Conservation (phyloP, 1,284 basidiomycete genomes). For the Ustilago tritici region DNA sequence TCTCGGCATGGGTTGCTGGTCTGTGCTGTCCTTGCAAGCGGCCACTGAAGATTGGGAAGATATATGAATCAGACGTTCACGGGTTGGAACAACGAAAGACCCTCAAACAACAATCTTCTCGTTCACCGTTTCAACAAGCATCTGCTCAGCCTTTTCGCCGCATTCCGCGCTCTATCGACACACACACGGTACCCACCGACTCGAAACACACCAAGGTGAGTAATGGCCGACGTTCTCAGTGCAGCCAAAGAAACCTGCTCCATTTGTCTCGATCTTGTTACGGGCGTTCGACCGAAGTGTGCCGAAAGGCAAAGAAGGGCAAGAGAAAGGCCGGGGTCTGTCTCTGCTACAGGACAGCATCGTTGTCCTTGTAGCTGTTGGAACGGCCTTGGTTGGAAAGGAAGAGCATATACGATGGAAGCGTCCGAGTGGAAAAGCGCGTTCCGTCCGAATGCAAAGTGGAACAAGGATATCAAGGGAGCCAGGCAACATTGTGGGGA, state of each 20-base stretch:
- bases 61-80: background rate
- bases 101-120: background rate
- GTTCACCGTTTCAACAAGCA: background rate
- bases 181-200: background rate
- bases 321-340: background rate
- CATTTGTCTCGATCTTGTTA: no score
- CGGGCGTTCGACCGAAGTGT: constrained; percentile 29
- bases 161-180: background rate
- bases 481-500: background rate
- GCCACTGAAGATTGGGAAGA: background rate
- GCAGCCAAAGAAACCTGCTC: background rate
- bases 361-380: background rate
- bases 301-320: constrained; percentile 1
- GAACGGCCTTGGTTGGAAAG: background rate
- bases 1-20: background rate
- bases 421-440: background rate
- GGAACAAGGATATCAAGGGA: background rate
- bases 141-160: background rate
- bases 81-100: background rate
- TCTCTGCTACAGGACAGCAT: background rate
- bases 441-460: constrained; percentile 1
- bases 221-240: background rate
- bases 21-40: background rate
- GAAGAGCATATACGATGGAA: background rate
- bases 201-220: background rate